Evolutionary conservation across 2,329 filamentous ascomycete genomes (phyloP), one percentile per base, ranked within the genome.

Genomic region (Talaromyces sp.): DNA sequence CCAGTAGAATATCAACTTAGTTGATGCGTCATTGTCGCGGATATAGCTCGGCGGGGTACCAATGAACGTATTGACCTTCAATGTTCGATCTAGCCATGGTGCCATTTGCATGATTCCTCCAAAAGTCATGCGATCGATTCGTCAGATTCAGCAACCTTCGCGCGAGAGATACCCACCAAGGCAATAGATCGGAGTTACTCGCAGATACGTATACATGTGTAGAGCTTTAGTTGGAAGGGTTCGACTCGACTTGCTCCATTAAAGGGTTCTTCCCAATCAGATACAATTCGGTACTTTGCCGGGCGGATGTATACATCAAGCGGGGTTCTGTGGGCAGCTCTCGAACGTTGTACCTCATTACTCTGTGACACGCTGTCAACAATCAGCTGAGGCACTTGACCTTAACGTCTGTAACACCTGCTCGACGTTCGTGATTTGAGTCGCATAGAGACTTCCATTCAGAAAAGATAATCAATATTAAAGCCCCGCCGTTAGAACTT

Each of bases 231-330:
- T 39, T 56, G 31, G 8, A n/a, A n/a, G 27, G 27, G 4, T 33
- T 19, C 39, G 33, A 22, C 50, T 35, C 33, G n/a, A 33, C 33
- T 19, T 37, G 3, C 25, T 7, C 31, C n/a, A 19, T 13, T 9
- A 37, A 31, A 31, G 35, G 13, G 35, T 9, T 13, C 35, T 37
- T 19, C 17, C 50, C 43, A 47, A 56, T 22, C 31, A 22, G 11
- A 15, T n/a, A 17, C n/a, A 9, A 27, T 49, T 49, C 17, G 45
- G 11, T 49, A 17, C 45, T 15, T 27, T 25, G 22, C 11, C 6
- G 50, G 49, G 13, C 52, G 52, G 52, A 56, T 37, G 52, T 39
- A 39, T 37, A 39, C 52, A 56, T 39, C 52, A 56, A 37, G 50
- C 50, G 50, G 52, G 52, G 52, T 56, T 56, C 31, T 22, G 25